Base-by-base conservation (phyloP, 805 yeast species). In the Candida verbasci region DNA sequence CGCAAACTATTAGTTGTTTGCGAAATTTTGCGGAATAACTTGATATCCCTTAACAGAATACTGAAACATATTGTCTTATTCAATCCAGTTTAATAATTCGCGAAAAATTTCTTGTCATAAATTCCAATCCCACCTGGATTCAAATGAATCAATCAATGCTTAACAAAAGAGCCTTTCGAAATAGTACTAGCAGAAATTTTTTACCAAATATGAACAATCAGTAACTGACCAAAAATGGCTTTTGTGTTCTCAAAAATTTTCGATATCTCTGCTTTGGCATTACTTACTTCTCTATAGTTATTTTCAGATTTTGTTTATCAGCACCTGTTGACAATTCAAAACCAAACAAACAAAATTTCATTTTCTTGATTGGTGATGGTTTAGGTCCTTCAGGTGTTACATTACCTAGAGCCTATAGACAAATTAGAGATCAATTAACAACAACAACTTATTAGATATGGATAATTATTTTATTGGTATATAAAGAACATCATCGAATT, bases 301-400 rank as follows among this genome's bases (percentile, higher is more conserved):
- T 40, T 40, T 18, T 14, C 37, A 17, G 29, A 31, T 12, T 10
- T 10, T 15, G 24, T 32, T 28, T 17, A 12, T 21, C 34, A 32
- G 40, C 40, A 20, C 44, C 44, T 23, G 38, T 37, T 11, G 35
- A 34, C 16, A 29, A 26, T 17, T 21, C 38, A 12, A 16, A 11
- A 14, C 28, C 31, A n/a, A 24, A 29, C 27, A 85, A 84, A 65
- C 80, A 76, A 51, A 86, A 87, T 50, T 72, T 87, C 39, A 82
- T 87, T 34, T 85, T 87, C 65, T 78, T 87, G 74, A 95, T 87
- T 26, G 81, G 94, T 3, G 96, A 87, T 56, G 96, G 96, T 11
- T 87, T 87, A 83, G 96, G 96, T 0, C 95, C 95, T 2, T 82
- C 95, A 0, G 81, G 94, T 2, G 60, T 87, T 39, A 80, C 89